Percentiles rank a stretch among this genome's conserved stretches.
phyloP scores from a whole-genome alignment of 345 rosid genomes.

The Garcia nutans region DNA sequence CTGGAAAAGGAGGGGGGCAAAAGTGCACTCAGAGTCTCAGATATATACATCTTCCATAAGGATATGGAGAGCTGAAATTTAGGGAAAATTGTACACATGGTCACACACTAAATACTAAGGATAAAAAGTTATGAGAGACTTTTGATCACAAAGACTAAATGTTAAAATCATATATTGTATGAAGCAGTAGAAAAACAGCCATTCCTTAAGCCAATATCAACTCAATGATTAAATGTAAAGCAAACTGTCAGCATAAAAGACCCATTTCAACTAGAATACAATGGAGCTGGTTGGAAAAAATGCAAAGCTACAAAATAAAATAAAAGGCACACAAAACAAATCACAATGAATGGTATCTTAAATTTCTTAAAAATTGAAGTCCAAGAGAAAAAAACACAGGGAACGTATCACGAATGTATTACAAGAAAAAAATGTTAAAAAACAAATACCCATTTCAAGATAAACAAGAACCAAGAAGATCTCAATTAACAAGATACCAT shows the following conservation, averaged over 20 bases:
- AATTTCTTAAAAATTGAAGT: not conserved
- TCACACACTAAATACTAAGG: not conserved
- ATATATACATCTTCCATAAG: conserved; percentile 5
- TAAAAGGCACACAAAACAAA: not conserved
- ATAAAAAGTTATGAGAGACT: not conserved
- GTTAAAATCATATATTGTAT: not conserved
- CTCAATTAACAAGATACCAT: too few relatives aligned
- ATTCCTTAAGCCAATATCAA: not conserved
- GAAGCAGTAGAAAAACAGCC: not conserved
- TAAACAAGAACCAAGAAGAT: not conserved
- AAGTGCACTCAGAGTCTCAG: not conserved
- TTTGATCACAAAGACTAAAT: not conserved
- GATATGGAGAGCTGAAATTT: not conserved
- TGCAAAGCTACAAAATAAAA: not conserved
- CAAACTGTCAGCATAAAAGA: not conserved
- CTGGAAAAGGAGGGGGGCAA: not conserved
- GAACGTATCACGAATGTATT: not conserved
- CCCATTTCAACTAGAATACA: not conserved
- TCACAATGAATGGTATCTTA: not conserved
- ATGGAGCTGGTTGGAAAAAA: not conserved
- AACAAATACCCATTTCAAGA: not conserved
- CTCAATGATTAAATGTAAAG: not conserved
- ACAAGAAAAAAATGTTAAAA: not conserved
- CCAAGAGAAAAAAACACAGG: not conserved
- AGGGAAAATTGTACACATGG: not conserved